A percentile compares a stretch with the other conserved stretches of the same genome.
Conservation (phyloP, 257 asterid species). For the Solanum piurae region DNA sequence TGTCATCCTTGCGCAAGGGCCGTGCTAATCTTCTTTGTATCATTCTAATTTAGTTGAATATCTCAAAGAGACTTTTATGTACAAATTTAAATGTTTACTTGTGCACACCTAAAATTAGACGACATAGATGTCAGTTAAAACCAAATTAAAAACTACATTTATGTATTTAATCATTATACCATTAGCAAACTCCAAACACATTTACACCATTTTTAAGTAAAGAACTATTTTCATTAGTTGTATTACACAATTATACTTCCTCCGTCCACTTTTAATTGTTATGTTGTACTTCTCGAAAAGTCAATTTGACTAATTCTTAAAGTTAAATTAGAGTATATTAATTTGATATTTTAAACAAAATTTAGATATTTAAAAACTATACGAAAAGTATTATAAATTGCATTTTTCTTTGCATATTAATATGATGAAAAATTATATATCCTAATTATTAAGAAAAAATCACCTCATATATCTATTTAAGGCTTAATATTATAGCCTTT, state of each 20-base stretch:
- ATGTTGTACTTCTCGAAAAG: background rate
- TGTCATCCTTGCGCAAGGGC: background rate
- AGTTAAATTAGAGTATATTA: background rate
- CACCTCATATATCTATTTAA: no score
- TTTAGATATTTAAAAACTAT: background rate
- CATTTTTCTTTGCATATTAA: background rate
- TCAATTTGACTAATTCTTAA: background rate
- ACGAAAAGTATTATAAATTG: no score
- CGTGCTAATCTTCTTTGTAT: background rate
- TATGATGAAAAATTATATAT: no score
- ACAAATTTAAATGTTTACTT: background rate
- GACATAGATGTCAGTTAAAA: background rate
- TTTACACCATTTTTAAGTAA: background rate
- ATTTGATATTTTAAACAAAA: no score
- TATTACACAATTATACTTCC: no score
- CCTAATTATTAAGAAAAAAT: background rate
- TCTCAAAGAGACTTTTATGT: background rate
- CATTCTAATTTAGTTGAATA: background rate
- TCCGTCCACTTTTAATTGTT: background rate
- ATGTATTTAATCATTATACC: no score
- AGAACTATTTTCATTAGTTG: background rate
- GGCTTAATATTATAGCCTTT: no score
- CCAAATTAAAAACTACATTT: background rate
- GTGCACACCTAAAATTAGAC: background rate
- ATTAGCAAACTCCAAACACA: background rate